Evolutionary conservation across 306 rosid species (phyloP).

Genomic region (Malus asiatica): DNA sequence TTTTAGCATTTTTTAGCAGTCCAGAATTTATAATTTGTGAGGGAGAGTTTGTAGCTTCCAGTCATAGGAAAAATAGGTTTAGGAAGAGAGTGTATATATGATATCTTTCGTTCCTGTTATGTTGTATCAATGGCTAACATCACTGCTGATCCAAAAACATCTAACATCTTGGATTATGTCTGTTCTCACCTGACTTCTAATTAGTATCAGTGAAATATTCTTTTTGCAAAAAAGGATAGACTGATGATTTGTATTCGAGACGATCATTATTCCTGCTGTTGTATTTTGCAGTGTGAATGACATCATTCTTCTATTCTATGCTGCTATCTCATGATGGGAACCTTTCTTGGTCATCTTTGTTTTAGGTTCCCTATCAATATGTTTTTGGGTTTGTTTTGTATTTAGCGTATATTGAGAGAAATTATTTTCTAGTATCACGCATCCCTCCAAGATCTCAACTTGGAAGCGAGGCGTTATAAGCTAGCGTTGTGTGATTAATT

Average conservation of each 20-base stretch:
- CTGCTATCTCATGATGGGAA: background rate
- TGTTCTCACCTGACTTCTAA: background rate
- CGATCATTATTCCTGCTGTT: background rate
- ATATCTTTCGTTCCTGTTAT: conserved; percentile 1
- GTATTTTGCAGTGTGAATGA: background rate
- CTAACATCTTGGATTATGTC: background rate
- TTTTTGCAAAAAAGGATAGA: background rate
- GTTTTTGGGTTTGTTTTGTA: background rate
- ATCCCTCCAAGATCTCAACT: background rate
- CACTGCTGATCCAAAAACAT: background rate
- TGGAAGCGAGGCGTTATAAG: background rate
- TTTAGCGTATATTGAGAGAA: background rate
- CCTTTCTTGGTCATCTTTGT: background rate
- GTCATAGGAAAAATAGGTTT: conserved; percentile 20
- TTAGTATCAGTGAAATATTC: background rate
- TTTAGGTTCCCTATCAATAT: background rate
- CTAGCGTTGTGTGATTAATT: background rate
- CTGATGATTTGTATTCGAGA: background rate
- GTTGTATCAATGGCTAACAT: background rate
- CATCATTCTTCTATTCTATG: background rate
- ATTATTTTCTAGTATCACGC: background rate
- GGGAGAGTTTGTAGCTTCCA: conserved; percentile 10
- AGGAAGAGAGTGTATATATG: conserved; percentile 20
- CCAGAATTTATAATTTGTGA: background rate
- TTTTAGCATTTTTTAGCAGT: background rate